A percentile compares a stretch with the other conserved stretches of the same genome.
phyloP scores from a whole-genome alignment of 2,329 filamentous ascomycete genomes.

The Microthyrium microscopicum region DNA sequence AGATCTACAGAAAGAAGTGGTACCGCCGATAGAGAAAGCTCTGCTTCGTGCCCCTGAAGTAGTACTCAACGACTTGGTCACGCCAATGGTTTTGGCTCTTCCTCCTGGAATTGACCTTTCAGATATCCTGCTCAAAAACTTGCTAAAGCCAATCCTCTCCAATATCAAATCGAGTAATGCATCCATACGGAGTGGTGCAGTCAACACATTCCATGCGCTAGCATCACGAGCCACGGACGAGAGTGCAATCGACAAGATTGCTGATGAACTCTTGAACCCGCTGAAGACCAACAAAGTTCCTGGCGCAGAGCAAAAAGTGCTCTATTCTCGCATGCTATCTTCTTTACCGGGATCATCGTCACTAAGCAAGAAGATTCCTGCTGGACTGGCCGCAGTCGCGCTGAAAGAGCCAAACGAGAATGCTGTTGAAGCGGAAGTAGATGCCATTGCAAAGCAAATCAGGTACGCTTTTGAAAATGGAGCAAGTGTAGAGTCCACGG shows the following conservation, averaged over 20 bases:
- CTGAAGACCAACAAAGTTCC: conserved; percentile 73
- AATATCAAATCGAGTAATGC: conserved; percentile 84
- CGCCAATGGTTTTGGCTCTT: conserved; percentile 54
- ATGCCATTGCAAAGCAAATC: conserved; percentile 50
- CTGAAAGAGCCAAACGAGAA: conserved; percentile 79
- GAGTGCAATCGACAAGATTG: conserved; percentile 45
- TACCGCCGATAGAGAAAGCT: conserved; percentile 75
- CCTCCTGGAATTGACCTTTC: conserved; percentile 61
- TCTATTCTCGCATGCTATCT: conserved; percentile 68
- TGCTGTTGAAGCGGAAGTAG: conserved; percentile 60
- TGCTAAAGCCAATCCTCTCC: conserved; percentile 76
- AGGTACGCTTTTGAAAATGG: conserved; percentile 44
- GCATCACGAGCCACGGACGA: conserved; percentile 44
- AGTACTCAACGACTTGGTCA: conserved; percentile 62
- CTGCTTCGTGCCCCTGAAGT: conserved; percentile 82
- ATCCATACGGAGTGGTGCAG: conserved; percentile 56
- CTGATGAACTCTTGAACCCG: conserved; percentile 62
- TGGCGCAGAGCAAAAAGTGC: conserved; percentile 65
- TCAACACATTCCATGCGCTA: conserved; percentile 57
- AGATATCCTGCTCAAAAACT: conserved; percentile 48
- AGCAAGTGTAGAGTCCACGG: conserved; percentile 45
- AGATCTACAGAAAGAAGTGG: conserved; percentile 58
- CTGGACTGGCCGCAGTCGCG: conserved; percentile 50
- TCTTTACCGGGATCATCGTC: conserved; percentile 42
- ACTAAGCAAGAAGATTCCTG: conserved; percentile 49